Percentiles rank a stretch among this genome's conserved stretches.
phyloP scores from a whole-genome alignment of 371 early-diverging fungal species.

The Syncephalastrum monosporum region DNA sequence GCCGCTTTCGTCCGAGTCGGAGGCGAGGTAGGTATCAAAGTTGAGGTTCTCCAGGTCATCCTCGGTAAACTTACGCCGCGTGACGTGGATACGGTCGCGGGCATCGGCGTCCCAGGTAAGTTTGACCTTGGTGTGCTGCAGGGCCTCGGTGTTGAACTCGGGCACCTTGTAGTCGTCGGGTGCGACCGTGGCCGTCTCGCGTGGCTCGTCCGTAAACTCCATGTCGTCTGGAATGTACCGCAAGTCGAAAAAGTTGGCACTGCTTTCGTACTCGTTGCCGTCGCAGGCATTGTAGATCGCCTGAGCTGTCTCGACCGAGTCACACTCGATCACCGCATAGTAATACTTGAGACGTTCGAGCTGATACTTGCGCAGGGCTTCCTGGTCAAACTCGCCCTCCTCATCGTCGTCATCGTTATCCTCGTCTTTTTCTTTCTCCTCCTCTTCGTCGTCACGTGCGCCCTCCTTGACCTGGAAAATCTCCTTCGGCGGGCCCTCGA shows the following conservation, averaged over 20 bases:
- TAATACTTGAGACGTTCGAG: constrained; percentile 91
- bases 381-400: constrained; percentile 79
- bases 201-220: constrained; percentile 76
- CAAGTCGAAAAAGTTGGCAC: constrained; percentile 93
- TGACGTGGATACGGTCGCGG: constrained; percentile 76
- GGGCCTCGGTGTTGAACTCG: constrained; percentile 83
- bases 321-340: constrained; percentile 94
- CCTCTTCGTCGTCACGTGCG: constrained; percentile 31
- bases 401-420: constrained; percentile 55
- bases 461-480: constrained; percentile 57
- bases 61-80: constrained; percentile 80
- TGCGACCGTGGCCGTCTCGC: constrained; percentile 68
- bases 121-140: constrained; percentile 91
- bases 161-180: constrained; percentile 82
- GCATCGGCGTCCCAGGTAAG: constrained; percentile 98
- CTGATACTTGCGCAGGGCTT: constrained; percentile 90
- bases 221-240: constrained; percentile 96
- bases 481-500: constrained; percentile 83
- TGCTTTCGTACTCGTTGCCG: constrained; percentile 92
- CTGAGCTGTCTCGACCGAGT: constrained; percentile 81
- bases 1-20: constrained; percentile 64
- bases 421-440: constrained; percentile 51
- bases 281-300: constrained; percentile 87
- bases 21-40: constrained; percentile 88
- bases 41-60: constrained; percentile 91